phyloP scores from a whole-genome alignment of 768 basidiomycete genomes.

The Leucocoprinus birnbaumii region DNA sequence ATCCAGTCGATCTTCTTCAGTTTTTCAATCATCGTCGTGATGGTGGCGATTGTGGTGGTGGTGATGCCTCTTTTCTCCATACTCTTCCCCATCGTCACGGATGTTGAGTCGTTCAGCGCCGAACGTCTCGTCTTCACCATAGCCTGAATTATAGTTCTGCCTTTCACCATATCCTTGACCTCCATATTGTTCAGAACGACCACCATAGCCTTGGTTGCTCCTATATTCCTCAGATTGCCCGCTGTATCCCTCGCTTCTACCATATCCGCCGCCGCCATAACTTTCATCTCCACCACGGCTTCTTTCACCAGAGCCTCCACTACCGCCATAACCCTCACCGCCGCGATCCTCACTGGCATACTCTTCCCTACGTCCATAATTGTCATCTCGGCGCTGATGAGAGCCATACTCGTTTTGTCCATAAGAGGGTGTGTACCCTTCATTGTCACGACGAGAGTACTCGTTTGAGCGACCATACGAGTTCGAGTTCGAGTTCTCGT shows the following conservation, averaged over 20 bases:
- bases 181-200: slow-evolving; percentile 2
- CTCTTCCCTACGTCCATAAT: slow-evolving; percentile 12
- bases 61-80: slow-evolving; percentile 16
- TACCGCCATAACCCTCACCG: background rate
- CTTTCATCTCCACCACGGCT: slow-evolving; percentile 2
- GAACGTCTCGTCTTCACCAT: slow-evolving; percentile 42
- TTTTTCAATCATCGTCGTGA: slow-evolving; percentile 7
- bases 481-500: slow-evolving; percentile 15
- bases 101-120: slow-evolving; percentile 50
- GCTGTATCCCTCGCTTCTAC: slow-evolving; percentile 7
- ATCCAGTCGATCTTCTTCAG: background rate
- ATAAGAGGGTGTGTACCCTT: slow-evolving; percentile 16
- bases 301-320: slow-evolving; percentile 1
- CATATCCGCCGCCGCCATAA: slow-evolving; percentile 8
- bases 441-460: background rate
- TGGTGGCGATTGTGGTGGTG: slow-evolving; percentile 3
- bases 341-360: slow-evolving; percentile 1
- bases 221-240: slow-evolving; percentile 9
- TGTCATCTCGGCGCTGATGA: background rate
- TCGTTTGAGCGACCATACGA: slow-evolving; percentile 6
- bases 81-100: slow-evolving; percentile 26
- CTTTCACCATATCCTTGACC: background rate
- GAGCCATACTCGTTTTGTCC: slow-evolving; percentile 1
- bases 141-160: slow-evolving; percentile 24
- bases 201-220: slow-evolving; percentile 5